Base-by-base conservation (phyloP, 805 yeast genomes). In the Candida khao-thaluensis region DNA sequence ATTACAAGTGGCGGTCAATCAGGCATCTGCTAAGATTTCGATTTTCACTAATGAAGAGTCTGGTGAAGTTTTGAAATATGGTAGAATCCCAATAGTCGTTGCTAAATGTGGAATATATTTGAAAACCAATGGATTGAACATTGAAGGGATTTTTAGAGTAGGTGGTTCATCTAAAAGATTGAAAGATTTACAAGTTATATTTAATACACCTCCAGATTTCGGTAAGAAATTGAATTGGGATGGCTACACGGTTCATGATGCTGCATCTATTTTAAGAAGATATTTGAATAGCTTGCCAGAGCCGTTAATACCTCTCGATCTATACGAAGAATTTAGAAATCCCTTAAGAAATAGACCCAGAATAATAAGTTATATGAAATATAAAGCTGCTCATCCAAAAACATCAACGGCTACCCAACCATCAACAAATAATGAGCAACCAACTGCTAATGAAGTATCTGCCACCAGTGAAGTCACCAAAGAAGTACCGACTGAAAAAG, bases 171-270 rank as follows among this genome's bases (percentile, higher is more conserved):
- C 87, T 21, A 85, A 88, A 54, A 74, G 99, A 40, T 82, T 93
- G 25, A 85, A 87, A 51, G 90, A 87, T 49, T 70, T 93, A 26
- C 98, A 93, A 59, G 73, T 77, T 26, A 71, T 82, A 10, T 93
- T 93, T 66, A 86, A 90, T 40, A 65, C 85, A 2, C 88, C 96
- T 2, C 98, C 99, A 0, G 80, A 79, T 43, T 93, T 84, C 57
- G 99, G 99, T 12, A 77, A 88, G 36, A 84, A 83, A 49, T 73
- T 90, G 31, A 77, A 76, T 49, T 93, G 98, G 99, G 89, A 86
- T 35, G 91, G 95, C 0, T 93, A 79, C 63, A 87, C 89, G 1
- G 97, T 91, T 9, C 99, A 93, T 64, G 99, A 93, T 61, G 97
- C 96, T 1, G 95, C 98, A 2, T 85, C 93, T 14, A 71, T 93